Evolutionary conservation across 768 basidiomycete genomes (phyloP), one percentile per base, ranked within the genome.

Genomic region (Lyophyllum decastes): DNA sequence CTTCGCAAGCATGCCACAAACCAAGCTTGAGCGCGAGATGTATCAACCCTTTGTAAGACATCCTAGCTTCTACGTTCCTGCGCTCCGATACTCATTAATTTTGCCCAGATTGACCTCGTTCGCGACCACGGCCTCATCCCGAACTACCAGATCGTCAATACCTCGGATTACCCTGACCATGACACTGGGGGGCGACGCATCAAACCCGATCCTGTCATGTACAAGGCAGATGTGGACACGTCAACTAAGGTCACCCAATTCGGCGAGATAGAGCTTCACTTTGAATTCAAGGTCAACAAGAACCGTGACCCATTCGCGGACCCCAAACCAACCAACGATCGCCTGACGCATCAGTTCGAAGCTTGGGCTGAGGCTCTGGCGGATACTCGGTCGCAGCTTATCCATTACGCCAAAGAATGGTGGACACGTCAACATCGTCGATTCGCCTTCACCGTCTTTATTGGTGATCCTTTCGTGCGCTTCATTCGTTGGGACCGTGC

Each of bases 401-500:
- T 57, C 4, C 9, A 60, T 11, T 66, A 71, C 33, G 62, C 66
- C 12, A 65, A 58, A 19, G 66, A 65, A 9, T 59, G 64, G 45
- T 62, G 58, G 26, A 38, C 60, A 21, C 61, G 64, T 14, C 76
- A 75, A 56, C 66, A 67, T 51, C 72, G 76, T 16, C 61, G 52
- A 0, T 69, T 65, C 46, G 48, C 57, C 7, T 76, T 73, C 60
- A 64, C 71, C 0, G 26, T 76, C 38, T 65, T 61, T 38, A 58
- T 77, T 17, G 64, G 52, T 24, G 68, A 67, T 19, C 55, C 57
- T 0, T 55, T 49, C 19, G 70, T 61, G 7, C 70, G 74, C 7
- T 58, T 77, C 40, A 64, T 77, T 26, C 68, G 70, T 3, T 65
- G 69, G 62, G 76, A 77, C 50, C 67, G 74, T 1, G 60, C 72